Base-by-base conservation (phyloP, 208 protist species). In the Crithidia bombi region DNA sequence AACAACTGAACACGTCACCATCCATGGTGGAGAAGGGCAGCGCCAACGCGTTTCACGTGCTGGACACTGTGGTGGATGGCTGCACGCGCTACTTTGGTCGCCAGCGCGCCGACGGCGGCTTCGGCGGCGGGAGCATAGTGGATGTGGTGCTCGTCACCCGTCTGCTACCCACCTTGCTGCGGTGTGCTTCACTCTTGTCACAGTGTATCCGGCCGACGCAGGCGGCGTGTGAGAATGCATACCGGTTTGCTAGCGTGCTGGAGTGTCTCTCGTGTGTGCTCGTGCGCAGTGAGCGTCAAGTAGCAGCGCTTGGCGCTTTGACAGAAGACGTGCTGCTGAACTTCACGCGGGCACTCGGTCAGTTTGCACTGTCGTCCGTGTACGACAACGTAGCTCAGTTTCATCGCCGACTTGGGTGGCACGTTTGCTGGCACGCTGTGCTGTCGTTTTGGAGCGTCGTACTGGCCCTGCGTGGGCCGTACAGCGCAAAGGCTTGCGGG, bases 401-500 rank as follows among this genome's bases (percentile, higher is more conserved):
- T 4, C 76, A 89, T 56, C 49, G 44, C 23, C 79, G 70, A 19
- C 79, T 86, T 28, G 47, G 70, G 7, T 93, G 82, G 87, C 85
- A 86, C 55, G 54, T 63, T 4, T 82, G 74, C 69, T 93, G 87
- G 87, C 17, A 82, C 19, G 78, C 81, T 3, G 28, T 87, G 32
- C 75, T 93, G 69, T 76, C 77, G 56, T 56, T 90, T 28, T 75
- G 69, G 46, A 55, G 65, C 65, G 69, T 41, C 3, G 28, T 75
- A 0, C 17, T 55, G 6, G 39, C 76, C 12, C 26, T 73, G n/a
- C 56, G 63, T 32, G 65, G 55, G 0, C 46, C 30, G 11, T 73
- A 28, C 49, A 58, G 10, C 26, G 65, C 72, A 10, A 67, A 44
- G 49, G 56, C 55, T 5, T 43, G 59, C 2, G 75, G 76, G 35